phyloP scores from a whole-genome alignment of 148 eudicot genomes.

The Rhododendron mucronatum region DNA sequence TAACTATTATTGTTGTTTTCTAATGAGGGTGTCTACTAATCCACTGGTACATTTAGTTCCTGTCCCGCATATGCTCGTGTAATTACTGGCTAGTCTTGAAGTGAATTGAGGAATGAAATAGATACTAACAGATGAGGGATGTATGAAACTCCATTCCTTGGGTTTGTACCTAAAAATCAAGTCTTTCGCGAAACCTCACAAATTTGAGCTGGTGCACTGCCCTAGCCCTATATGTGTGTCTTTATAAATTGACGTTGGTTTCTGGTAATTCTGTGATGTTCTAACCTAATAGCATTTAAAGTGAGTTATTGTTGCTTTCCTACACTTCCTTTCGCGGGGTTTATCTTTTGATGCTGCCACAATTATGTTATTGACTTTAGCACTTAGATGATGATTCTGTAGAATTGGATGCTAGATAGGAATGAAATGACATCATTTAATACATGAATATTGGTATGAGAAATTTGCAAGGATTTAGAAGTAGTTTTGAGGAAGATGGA shows the following conservation, averaged over 20 bases:
- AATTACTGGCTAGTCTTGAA: not conserved
- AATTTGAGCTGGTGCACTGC: not conserved
- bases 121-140: not conserved
- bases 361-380: not conserved
- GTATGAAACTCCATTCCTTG: not conserved
- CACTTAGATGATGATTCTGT: not conserved
- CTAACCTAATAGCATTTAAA: not conserved
- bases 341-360: not conserved
- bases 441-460: not conserved
- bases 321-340: not conserved
- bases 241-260: not conserved
- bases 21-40: not conserved
- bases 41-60: not conserved
- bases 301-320: not conserved
- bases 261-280: not conserved
- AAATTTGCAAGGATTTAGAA: too few species aligned
- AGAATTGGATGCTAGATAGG: not conserved
- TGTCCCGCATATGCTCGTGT: not conserved
- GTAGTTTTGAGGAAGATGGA: too few species aligned
- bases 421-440: not conserved
- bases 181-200: not conserved
- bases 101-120: not conserved
- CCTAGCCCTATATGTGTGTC: not conserved
- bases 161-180: not conserved
- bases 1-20: too few species aligned